A percentile compares a stretch with the other conserved stretches of the same genome.
phyloP scores from a whole-genome alignment of 768 basidiomycete genomes.

The Tylopilus rubrobrunneus region DNA sequence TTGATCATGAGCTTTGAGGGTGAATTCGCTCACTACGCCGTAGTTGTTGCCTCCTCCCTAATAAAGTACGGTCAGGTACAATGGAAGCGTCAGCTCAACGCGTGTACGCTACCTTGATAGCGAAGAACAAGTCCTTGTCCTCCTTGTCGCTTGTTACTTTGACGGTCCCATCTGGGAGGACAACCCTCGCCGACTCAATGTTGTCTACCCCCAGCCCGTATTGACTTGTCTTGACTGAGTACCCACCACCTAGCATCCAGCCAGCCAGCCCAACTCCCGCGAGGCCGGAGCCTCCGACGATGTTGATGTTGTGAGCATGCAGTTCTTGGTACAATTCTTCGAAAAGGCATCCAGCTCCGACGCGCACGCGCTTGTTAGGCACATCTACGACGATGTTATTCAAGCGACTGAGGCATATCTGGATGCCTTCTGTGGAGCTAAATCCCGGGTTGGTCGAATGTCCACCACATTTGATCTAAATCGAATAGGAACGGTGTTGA shows the following conservation, averaged over 20 bases:
- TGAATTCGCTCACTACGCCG: constrained; percentile 26
- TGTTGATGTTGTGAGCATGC: constrained; percentile 5
- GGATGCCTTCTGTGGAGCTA: constrained; percentile 31
- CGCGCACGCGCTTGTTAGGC: constrained; percentile 4
- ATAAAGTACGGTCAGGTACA: too few species aligned
- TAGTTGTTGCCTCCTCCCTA: constrained; percentile 29
- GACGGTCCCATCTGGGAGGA: constrained; percentile 27
- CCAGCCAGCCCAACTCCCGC: constrained; percentile 32
- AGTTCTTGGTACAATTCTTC: constrained; percentile 27
- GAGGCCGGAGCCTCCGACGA: constrained; percentile 24
- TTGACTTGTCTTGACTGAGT: constrained; percentile 32
- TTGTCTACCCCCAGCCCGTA: constrained; percentile 35
- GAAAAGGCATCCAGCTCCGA: constrained; percentile 30
- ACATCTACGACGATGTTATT: constrained; percentile 5
- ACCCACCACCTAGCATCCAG: constrained; percentile 35
- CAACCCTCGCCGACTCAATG: constrained; percentile 24
- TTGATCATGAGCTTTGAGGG: constrained; percentile 17
- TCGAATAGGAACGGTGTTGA: too few species aligned
- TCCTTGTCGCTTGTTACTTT: background rate
- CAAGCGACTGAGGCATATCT: constrained; percentile 27
- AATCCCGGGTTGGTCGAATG: constrained; percentile 28
- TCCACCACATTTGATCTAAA: constrained; percentile 33
- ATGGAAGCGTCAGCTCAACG: background rate
- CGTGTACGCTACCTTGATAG: constrained; percentile 2
- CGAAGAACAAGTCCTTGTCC: constrained; percentile 2